Evolutionary conservation across 495 filamentous ascomycete genomes (phyloP).

Genomic region (Podospora australis): DNA sequence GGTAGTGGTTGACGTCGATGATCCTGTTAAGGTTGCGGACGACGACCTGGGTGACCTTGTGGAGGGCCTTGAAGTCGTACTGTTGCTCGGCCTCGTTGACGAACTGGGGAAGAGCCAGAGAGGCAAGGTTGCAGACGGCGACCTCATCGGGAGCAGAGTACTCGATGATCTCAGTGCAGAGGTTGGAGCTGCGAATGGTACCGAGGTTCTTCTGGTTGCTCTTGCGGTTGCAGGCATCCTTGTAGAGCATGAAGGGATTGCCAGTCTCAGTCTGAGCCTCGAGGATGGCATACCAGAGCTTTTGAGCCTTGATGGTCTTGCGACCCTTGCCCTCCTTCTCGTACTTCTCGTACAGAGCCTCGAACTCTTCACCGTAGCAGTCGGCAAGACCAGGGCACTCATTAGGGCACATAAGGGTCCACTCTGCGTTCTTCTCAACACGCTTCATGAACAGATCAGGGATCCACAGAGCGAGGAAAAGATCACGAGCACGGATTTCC

Average conservation of each 20-base stretch:
- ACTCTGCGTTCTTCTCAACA: constrained; percentile 88
- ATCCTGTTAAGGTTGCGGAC: constrained; percentile 94
- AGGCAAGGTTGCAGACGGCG: constrained; percentile 96
- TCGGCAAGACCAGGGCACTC: constrained; percentile 93
- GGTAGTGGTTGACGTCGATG: constrained; percentile 96
- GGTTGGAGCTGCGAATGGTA: constrained; percentile 94
- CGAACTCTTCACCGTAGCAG: constrained; percentile 95
- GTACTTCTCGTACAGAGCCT: constrained; percentile 89
- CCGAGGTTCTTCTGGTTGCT: constrained; percentile 99
- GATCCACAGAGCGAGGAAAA: constrained; percentile 98
- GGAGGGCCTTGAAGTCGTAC: constrained; percentile 93
- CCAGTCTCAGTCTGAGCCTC: constrained; percentile 98
- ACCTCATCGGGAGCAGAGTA: constrained; percentile 97
- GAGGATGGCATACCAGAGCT: constrained; percentile 97
- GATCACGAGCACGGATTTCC: constrained; percentile 90
- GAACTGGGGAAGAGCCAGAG: constrained; percentile 81
- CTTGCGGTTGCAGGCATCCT: constrained; percentile 95
- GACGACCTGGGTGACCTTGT: constrained; percentile 84
- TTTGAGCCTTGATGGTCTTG: constrained; percentile 90
- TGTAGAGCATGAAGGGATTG: constrained; percentile 99
- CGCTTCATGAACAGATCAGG: constrained; percentile 99
- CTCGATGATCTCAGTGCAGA: constrained; percentile 97
- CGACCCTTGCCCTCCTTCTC: constrained; percentile 85
- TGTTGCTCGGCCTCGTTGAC: constrained; percentile 73
- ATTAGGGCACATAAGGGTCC: constrained; percentile 96